phyloP scores from a whole-genome alignment of 78 protist genomes.

The Paratrimastix pyriformis region DNA sequence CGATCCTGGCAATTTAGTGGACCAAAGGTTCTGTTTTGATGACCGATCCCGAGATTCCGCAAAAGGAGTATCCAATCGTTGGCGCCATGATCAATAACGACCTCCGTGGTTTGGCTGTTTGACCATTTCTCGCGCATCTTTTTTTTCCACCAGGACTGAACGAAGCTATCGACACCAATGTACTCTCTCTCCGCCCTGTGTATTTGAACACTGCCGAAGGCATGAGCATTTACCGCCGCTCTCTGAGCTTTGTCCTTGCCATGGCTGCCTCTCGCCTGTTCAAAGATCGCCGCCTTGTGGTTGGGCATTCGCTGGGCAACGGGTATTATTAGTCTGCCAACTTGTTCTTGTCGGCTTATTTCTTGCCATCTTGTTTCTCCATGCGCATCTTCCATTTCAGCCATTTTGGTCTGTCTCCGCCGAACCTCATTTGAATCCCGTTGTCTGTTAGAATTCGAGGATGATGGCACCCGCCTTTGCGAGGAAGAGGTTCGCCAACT shows the following conservation, averaged over 20 bases:
- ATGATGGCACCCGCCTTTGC: too few relatives aligned
- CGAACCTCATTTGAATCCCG: too few relatives aligned
- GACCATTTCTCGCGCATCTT: not conserved
- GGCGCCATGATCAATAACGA: conserved; percentile 3
- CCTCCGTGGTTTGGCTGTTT: not conserved
- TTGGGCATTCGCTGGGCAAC: conserved; percentile 30
- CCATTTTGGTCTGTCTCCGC: too few relatives aligned
- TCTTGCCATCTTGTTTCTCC: too few relatives aligned
- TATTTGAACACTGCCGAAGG: not conserved
- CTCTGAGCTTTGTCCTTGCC: conserved; percentile 10
- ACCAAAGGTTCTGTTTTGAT: too few relatives aligned
- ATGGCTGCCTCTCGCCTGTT: conserved; percentile 19
- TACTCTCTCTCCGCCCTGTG: not conserved
- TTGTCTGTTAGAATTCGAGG: too few relatives aligned
- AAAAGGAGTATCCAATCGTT: too few relatives aligned
- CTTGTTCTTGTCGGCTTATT: too few relatives aligned
- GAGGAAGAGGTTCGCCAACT: not conserved
- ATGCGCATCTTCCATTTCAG: too few relatives aligned
- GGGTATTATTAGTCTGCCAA: not conserved
- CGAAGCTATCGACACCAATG: conserved; percentile 4
- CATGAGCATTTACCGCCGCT: conserved; percentile 10
- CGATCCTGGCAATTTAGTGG: too few relatives aligned
- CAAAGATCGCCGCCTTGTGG: not conserved
- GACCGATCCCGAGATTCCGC: too few relatives aligned
- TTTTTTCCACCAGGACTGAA: conserved; percentile 7